These are phyloP conservation scores for Quercus aquifolioides DNA, from an alignment of 306 rosid species.

Conservation along the genomic window DNA sequence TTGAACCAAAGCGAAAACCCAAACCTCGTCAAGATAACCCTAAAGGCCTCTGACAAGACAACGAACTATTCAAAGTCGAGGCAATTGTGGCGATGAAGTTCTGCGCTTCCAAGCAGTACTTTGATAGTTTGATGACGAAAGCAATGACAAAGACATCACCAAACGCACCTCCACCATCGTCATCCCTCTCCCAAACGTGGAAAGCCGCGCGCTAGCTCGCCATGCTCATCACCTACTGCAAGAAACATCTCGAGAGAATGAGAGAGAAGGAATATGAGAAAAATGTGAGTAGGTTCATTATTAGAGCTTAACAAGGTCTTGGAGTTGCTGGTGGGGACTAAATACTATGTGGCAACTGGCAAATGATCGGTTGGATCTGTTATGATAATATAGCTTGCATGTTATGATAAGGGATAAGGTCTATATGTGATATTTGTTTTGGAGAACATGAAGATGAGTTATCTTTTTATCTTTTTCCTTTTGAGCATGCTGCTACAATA, in stretches of 20 bases:
- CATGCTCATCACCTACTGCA: too few species aligned
- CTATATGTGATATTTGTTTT: constrained; percentile 1
- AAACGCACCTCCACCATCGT: too few species aligned
- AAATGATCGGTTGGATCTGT: neutral
- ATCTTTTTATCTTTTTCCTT: neutral
- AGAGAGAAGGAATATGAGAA: neutral
- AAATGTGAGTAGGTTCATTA: neutral
- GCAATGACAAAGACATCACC: too few species aligned
- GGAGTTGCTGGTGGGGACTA: constrained; percentile 30
- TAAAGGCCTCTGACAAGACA: too few species aligned
- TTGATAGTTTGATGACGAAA: too few species aligned
- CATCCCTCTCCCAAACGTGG: too few species aligned
- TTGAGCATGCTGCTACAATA: neutral
- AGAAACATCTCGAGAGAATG: neutral
- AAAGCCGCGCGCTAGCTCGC: too few species aligned
- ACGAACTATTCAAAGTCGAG: too few species aligned
- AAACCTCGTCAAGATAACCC: too few species aligned
- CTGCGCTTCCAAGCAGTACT: too few species aligned
- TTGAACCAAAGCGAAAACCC: too few species aligned
- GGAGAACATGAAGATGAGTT: constrained; percentile 19
- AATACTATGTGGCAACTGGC: constrained; percentile 1
- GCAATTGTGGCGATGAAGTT: too few species aligned
- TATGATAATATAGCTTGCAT: constrained; percentile 22
- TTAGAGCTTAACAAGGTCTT: constrained; percentile 5
- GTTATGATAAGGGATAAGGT: constrained; percentile 22